phyloP scores from a whole-genome alignment of 169 alveolate genomes.

The Ichthyophthirius multifiliis region DNA sequence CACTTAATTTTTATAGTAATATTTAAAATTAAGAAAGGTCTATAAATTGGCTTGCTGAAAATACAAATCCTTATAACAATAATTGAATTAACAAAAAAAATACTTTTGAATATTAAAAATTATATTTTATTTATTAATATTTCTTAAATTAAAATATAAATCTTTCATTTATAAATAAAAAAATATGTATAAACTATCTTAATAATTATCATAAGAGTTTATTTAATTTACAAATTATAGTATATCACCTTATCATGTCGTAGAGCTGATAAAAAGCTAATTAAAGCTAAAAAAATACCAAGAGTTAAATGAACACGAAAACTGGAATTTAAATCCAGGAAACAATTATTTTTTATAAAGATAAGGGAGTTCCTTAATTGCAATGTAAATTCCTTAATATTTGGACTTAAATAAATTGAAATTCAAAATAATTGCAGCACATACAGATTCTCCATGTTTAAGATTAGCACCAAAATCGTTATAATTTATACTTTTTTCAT shows the following conservation, averaged over 20 bases:
- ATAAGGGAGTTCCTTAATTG: slow-evolving; percentile 87
- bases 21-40: neutral
- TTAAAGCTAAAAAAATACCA: too few species aligned
- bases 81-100: too few species aligned
- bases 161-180: too few species aligned
- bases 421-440: slow-evolving; percentile 88
- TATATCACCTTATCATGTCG: too few species aligned
- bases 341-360: slow-evolving; percentile 87
- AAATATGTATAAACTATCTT: too few species aligned
- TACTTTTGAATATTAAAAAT: too few species aligned
- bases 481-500: neutral
- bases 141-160: too few species aligned
- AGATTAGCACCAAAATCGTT: slow-evolving; percentile 88
- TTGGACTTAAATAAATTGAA: slow-evolving; percentile 61
- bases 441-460: slow-evolving; percentile 95
- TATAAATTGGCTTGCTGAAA: neutral
- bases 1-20: neutral
- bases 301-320: slow-evolving; percentile 45
- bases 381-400: slow-evolving; percentile 88
- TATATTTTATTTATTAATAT: too few species aligned
- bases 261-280: too few species aligned
- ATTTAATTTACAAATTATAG: too few species aligned
- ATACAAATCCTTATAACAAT: too few species aligned
- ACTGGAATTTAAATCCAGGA: slow-evolving; percentile 51
- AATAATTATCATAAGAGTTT: too few species aligned